phyloP scores from a whole-genome alignment of 768 basidiomycete genomes.

The Boletus sp. region DNA sequence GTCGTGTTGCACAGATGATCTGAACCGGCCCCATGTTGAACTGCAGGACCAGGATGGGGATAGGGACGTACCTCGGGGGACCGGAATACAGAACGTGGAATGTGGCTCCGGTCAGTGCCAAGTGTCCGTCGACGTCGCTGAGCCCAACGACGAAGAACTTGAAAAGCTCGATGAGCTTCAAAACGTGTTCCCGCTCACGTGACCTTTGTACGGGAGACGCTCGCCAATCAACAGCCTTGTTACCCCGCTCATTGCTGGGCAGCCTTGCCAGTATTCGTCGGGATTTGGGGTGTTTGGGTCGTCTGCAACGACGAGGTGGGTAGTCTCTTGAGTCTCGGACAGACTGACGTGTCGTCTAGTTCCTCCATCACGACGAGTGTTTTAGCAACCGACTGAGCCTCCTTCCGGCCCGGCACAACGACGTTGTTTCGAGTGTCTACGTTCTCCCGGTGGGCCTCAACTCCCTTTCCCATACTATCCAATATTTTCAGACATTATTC shows the following conservation, averaged over 20 bases:
- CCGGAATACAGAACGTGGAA: not conserved
- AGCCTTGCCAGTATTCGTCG: not conserved
- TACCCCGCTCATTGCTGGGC: not conserved
- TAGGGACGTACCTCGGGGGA: conserved; percentile 12
- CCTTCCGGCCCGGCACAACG: not conserved
- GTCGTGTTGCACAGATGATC: conserved; percentile 6
- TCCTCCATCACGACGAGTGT: conserved; percentile 17
- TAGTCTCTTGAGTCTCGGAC: not conserved
- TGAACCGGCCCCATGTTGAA: not conserved
- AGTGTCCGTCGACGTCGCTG: conserved; percentile 1
- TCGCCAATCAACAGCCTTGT: not conserved
- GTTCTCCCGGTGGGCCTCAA: not conserved
- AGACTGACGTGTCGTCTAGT: not conserved
- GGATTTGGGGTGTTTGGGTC: not conserved
- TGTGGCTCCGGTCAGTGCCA: not conserved
- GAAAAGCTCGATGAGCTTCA: conserved; percentile 1
- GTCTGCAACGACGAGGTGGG: not conserved
- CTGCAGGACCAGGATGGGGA: not conserved
- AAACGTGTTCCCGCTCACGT: conserved; percentile 20
- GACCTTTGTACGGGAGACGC: conserved; percentile 3
- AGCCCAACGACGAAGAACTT: conserved; percentile 10
- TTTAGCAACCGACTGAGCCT: conserved; percentile 8
- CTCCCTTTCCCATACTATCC: not conserved
- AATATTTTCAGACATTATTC: not conserved
- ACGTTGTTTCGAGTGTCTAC: too few relatives aligned